phyloP scores from a whole-genome alignment of 345 rosid genomes.

The Balakata baccata region DNA sequence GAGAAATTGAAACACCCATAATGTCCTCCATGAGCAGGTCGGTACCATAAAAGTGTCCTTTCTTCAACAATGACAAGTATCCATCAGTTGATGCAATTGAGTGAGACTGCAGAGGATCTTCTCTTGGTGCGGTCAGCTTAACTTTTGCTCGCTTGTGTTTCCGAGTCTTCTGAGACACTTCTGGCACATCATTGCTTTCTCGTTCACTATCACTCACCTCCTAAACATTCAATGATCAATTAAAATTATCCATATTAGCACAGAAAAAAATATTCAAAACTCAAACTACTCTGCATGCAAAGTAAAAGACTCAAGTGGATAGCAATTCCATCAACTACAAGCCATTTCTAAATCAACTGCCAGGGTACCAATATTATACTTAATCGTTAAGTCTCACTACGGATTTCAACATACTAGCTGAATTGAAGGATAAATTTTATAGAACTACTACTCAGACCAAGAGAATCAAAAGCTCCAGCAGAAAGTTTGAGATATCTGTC shows the following conservation, averaged over 20 bases:
- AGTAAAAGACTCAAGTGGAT: not conserved
- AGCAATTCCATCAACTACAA: not conserved
- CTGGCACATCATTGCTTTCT: slow-evolving; percentile 58
- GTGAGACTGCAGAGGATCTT: slow-evolving; percentile 40
- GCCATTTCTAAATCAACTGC: not conserved
- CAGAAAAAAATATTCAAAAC: not conserved
- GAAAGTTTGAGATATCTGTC: not conserved
- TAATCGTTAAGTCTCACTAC: not conserved
- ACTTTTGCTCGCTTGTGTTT: slow-evolving; percentile 63
- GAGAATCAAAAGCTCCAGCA: not conserved
- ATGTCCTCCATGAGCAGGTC: slow-evolving; percentile 8
- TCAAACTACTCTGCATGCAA: not conserved
- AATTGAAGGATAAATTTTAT: not conserved
- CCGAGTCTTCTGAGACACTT: slow-evolving; percentile 39
- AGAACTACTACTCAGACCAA: not conserved
- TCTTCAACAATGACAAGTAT: slow-evolving; percentile 75
- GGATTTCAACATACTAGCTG: not conserved
- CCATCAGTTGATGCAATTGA: slow-evolving; percentile 52
- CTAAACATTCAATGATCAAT: slow-evolving; percentile 34
- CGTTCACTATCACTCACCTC: slow-evolving; percentile 77
- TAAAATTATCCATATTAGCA: slow-evolving; percentile 11
- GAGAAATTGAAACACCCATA: not conserved
- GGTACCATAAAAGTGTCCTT: slow-evolving; percentile 56
- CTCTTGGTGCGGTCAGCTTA: slow-evolving; percentile 48
- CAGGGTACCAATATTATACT: not conserved